phyloP scores from a whole-genome alignment of 305 asterid species.

The Rubia tinctorum region DNA sequence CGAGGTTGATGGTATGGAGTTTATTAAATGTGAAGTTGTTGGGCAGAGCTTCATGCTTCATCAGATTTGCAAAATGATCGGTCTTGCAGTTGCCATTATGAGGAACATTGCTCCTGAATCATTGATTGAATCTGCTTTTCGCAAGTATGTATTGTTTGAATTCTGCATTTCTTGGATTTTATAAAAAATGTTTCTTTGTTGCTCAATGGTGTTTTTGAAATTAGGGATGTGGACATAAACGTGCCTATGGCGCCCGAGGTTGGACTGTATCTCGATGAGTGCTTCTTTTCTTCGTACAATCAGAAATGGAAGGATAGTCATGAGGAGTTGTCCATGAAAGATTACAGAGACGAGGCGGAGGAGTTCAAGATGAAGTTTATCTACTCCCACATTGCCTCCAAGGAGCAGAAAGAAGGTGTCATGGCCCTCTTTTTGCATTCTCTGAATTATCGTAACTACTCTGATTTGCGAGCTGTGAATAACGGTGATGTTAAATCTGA shows the following conservation, averaged over 20 bases:
- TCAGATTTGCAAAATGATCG: conserved; percentile 95
- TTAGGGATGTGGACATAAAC: conserved; percentile 64
- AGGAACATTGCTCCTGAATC: conserved; percentile 70
- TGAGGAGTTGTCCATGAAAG: conserved; percentile 79
- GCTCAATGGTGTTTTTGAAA: conserved; percentile 22
- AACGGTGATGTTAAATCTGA: conserved; percentile 18
- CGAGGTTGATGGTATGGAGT: conserved; percentile 63
- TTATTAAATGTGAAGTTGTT: conserved; percentile 83
- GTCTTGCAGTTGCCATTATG: conserved; percentile 92
- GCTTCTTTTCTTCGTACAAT: conserved; percentile 86
- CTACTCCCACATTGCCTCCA: conserved; percentile 66
- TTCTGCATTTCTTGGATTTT: background rate
- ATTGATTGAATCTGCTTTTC: conserved; percentile 58
- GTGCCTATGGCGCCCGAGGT: conserved; percentile 99
- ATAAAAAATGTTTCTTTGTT: background rate
- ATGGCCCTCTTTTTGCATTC: conserved; percentile 82
- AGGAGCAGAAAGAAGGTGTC: conserved; percentile 74
- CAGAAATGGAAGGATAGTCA: conserved; percentile 65
- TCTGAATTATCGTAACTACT: conserved; percentile 75
- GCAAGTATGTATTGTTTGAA: conserved; percentile 40
- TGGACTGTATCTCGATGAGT: conserved; percentile 85
- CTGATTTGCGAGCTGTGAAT: conserved; percentile 44
- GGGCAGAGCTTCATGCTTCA: conserved; percentile 99
- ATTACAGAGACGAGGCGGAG: conserved; percentile 61
- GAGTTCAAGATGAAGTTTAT: conserved; percentile 76